Percentiles rank a stretch among this genome's conserved stretches.
Evolutionary conservation across 2,329 filamentous ascomycete species (phyloP).

Genomic region (Penicillium nordicum): DNA sequence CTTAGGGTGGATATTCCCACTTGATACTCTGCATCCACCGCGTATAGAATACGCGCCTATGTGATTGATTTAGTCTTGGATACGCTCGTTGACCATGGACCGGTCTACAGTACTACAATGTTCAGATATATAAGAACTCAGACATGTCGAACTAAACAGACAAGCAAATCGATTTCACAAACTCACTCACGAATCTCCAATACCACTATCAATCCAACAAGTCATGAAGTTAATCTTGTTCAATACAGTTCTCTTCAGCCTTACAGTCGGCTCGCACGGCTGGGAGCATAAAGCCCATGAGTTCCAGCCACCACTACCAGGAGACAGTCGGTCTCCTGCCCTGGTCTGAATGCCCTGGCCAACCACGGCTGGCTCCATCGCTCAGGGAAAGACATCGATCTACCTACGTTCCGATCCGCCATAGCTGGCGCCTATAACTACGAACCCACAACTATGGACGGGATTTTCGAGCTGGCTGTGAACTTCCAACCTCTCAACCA

Average conservation of each 20-base stretch:
- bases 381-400: background rate
- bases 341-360: slow-evolving; percentile 1
- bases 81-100: background rate
- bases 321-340: slow-evolving; percentile 1
- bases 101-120: background rate
- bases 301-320: background rate
- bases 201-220: background rate
- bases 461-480: background rate
- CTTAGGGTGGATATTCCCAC: background rate
- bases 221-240: background rate
- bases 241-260: background rate
- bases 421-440: background rate
- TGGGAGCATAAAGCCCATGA: background rate
- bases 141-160: background rate
- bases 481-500: background rate
- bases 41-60: background rate
- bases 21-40: background rate
- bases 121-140: background rate
- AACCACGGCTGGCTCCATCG: slow-evolving; percentile 3
- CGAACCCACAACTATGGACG: background rate
- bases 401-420: background rate
- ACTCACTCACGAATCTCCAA: background rate
- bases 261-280: background rate
- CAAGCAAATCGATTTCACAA: background rate
- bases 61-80: background rate